Evolutionary conservation across 306 rosid genomes (phyloP).

Genomic region (Malus orientalis): DNA sequence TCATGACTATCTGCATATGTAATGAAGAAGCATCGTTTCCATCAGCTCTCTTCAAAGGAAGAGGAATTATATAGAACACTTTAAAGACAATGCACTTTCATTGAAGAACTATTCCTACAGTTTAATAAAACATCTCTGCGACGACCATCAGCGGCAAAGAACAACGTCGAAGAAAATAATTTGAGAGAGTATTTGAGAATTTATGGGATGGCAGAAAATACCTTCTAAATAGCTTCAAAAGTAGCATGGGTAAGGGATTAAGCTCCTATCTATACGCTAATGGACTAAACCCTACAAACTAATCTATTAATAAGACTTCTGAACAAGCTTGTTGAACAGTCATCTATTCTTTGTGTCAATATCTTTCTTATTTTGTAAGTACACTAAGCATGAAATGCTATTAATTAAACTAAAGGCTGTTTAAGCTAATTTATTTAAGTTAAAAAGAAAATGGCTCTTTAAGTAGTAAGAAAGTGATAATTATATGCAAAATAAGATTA

Average conservation of each 20-base stretch:
- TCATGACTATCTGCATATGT: slow-evolving; percentile 38
- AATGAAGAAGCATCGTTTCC: slow-evolving; percentile 2
- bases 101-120: not conserved
- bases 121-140: not conserved
- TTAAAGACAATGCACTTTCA: not conserved
- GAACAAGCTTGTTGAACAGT: not conserved
- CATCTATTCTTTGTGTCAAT: not conserved
- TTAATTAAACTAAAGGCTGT: not conserved
- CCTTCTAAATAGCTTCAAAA: too few species aligned
- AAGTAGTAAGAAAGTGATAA: not conserved
- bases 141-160: too few species aligned
- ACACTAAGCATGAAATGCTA: not conserved
- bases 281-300: not conserved
- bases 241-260: too few species aligned
- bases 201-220: too few species aligned
- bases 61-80: not conserved
- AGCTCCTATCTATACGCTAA: too few species aligned
- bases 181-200: too few species aligned
- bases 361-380: not conserved
- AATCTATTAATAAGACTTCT: not conserved
- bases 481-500: not conserved
- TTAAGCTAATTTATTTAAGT: not conserved
- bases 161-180: too few species aligned
- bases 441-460: not conserved
- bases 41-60: not conserved